Evolutionary conservation across 192 early-diverging fungal species (phyloP).

Genomic region (Coemansia sp.): DNA sequence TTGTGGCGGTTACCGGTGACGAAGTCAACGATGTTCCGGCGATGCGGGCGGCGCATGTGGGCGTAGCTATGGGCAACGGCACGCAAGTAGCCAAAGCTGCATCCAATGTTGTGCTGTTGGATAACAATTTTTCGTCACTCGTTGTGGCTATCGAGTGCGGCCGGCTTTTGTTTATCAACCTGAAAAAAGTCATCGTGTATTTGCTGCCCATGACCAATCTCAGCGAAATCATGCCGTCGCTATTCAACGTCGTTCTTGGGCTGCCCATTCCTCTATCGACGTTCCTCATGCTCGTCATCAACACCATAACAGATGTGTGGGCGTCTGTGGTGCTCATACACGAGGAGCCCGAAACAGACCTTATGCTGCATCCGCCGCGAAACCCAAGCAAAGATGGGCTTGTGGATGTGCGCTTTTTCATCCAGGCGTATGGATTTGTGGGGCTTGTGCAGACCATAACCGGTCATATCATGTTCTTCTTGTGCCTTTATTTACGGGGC

Average conservation of each 20-base stretch:
- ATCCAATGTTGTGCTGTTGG: slow-evolving; percentile 63
- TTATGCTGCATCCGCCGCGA: slow-evolving; percentile 70
- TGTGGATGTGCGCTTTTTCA: slow-evolving; percentile 61
- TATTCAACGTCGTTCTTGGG: slow-evolving; percentile 78
- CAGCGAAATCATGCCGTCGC: slow-evolving; percentile 72
- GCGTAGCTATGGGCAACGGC: slow-evolving; percentile 83
- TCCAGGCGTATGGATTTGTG: slow-evolving; percentile 77
- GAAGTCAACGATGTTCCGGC: slow-evolving; percentile 91
- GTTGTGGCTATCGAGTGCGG: slow-evolving; percentile 76
- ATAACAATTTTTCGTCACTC: slow-evolving; percentile 66
- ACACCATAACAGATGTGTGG: slow-evolving; percentile 61
- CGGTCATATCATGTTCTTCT: slow-evolving; percentile 69
- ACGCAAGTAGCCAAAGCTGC: slow-evolving; percentile 75
- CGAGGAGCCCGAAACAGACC: slow-evolving; percentile 72
- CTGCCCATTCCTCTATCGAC: slow-evolving; percentile 73
- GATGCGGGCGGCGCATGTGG: slow-evolving; percentile 86
- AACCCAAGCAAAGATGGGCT: slow-evolving; percentile 66
- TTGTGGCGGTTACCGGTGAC: slow-evolving; percentile 89
- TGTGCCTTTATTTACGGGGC: slow-evolving; percentile 60
- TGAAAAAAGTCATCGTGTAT: slow-evolving; percentile 84
- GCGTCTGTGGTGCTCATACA: slow-evolving; percentile 66
- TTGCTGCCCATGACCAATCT: slow-evolving; percentile 74
- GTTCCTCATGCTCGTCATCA: slow-evolving; percentile 78
- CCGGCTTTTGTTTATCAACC: slow-evolving; percentile 81
- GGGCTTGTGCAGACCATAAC: slow-evolving; percentile 65